Conservation (phyloP, 2,329 filamentous ascomycete species). For the Monilinia aucupariae region DNA sequence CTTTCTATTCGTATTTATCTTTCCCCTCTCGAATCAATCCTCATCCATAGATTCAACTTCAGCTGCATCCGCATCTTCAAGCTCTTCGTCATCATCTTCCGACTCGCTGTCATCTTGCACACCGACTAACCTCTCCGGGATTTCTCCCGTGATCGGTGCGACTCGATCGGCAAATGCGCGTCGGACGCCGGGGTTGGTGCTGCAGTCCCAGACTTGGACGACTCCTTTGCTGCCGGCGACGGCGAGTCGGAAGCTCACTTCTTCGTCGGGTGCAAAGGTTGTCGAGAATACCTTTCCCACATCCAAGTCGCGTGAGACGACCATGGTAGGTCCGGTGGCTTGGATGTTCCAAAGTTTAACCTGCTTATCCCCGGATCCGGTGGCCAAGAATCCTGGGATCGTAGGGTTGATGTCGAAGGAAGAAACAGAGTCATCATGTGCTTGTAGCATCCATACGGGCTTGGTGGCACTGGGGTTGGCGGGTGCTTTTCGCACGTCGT, state of each 20-base stretch:
- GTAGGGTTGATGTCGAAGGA: slow-evolving; percentile 86
- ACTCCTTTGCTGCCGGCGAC: slow-evolving; percentile 92
- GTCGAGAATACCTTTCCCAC: slow-evolving; percentile 94
- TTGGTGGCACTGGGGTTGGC: slow-evolving; percentile 69
- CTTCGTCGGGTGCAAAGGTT: slow-evolving; percentile 80
- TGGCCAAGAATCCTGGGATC: slow-evolving; percentile 89
- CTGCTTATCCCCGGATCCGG: slow-evolving; percentile 87
- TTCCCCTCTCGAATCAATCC: too few species aligned
- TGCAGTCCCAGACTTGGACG: slow-evolving; percentile 75
- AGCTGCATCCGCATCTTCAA: slow-evolving; percentile 49
- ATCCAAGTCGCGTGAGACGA: slow-evolving; percentile 84
- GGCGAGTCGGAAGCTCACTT: slow-evolving; percentile 86
- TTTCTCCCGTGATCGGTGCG: slow-evolving; percentile 53
- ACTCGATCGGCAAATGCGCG: slow-evolving; percentile 74
- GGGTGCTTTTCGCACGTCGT: slow-evolving; percentile 75
- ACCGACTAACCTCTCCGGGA: slow-evolving; percentile 72
- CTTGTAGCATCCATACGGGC: slow-evolving; percentile 89
- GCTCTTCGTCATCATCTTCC: slow-evolving; percentile 54
- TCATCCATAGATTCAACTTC: slow-evolving; percentile 53
- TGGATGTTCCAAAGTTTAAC: slow-evolving; percentile 97
- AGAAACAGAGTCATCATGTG: slow-evolving; percentile 86
- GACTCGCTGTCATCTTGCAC: slow-evolving; percentile 55
- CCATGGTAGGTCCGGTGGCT: slow-evolving; percentile 75
- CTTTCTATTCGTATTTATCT: too few species aligned
- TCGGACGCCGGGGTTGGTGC: slow-evolving; percentile 83